Evolutionary conservation across 2,329 filamentous ascomycete genomes (phyloP).

Genomic region (Colletotrichum eremochloae): DNA sequence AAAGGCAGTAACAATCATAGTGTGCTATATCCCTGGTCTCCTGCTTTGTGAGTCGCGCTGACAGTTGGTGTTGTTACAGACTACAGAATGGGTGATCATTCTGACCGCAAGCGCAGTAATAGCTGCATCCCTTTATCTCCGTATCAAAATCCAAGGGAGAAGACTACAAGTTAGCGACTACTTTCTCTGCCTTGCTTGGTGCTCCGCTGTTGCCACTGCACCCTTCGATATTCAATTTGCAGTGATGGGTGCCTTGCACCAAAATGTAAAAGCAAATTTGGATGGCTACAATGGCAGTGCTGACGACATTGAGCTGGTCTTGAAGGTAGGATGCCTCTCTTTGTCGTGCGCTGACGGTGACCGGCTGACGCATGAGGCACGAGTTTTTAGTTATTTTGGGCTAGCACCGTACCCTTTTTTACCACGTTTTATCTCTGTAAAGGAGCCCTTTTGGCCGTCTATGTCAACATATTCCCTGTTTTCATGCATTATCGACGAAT

Average conservation of each 20-base stretch:
- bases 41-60: neutral
- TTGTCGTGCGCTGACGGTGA: no score
- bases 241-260: constrained; percentile 34
- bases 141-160: constrained; percentile 37
- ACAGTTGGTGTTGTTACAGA: constrained; percentile 16
- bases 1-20: constrained; percentile 41
- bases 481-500: constrained; percentile 37
- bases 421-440: constrained; percentile 38
- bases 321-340: constrained; percentile 14
- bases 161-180: constrained; percentile 27
- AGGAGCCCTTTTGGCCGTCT: constrained; percentile 36
- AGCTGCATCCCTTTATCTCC: constrained; percentile 34
- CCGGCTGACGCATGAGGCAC: neutral
- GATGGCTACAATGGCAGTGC: constrained; percentile 33
- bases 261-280: constrained; percentile 29
- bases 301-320: constrained; percentile 2
- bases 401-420: constrained; percentile 38
- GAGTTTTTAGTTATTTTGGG: constrained; percentile 29
- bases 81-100: constrained; percentile 35
- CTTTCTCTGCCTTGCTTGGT: constrained; percentile 36
- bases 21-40: constrained; percentile 5
- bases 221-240: constrained; percentile 40
- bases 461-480: constrained; percentile 33
- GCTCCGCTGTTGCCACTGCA: constrained; percentile 24
- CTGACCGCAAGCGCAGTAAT: constrained; percentile 36